These are phyloP conservation scores for Arabidopsis hybrid DNA, from an alignment of 441 rosid species.

Conservation along the genomic window DNA sequence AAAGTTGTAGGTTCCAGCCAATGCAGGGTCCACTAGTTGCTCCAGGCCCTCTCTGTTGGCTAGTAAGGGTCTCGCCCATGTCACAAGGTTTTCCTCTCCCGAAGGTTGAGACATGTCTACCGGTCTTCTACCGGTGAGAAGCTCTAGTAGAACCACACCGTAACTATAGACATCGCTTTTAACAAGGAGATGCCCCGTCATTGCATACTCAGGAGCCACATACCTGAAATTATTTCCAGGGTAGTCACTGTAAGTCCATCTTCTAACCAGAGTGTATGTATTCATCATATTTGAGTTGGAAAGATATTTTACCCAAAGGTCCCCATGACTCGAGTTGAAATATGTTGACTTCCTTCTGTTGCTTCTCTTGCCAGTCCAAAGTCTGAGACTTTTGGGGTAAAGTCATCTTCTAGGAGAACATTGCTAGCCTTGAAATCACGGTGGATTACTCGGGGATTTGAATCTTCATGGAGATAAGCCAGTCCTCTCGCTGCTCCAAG, in stretches of 20 bases:
- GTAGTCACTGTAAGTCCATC: conserved; percentile 7
- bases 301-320: conserved; percentile 80
- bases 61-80: conserved; percentile 95
- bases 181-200: conserved; percentile 98
- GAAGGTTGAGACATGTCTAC: conserved; percentile 97
- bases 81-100: conserved; percentile 96
- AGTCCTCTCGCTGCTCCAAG: conserved; percentile 98
- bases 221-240: conserved; percentile 58
- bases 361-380: conserved; percentile 99
- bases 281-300: conserved; percentile 10
- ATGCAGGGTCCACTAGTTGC: conserved; percentile 76
- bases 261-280: conserved; percentile 9
- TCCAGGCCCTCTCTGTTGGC: conserved; percentile 85
- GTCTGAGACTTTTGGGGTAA: conserved; percentile 97
- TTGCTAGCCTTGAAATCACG: conserved; percentile 98
- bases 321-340: conserved; percentile 97
- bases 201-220: conserved; percentile 98
- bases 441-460: conserved; percentile 96
- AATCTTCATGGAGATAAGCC: conserved; percentile 99
- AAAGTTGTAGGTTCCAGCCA: conserved; percentile 77
- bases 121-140: conserved; percentile 92
- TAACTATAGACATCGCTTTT: conserved; percentile 98
- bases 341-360: conserved; percentile 93
- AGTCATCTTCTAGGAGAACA: conserved; percentile 85
- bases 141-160: conserved; percentile 97